Base-by-base conservation (phyloP, 2,329 filamentous ascomycete species). In the Zalaria obscura region DNA sequence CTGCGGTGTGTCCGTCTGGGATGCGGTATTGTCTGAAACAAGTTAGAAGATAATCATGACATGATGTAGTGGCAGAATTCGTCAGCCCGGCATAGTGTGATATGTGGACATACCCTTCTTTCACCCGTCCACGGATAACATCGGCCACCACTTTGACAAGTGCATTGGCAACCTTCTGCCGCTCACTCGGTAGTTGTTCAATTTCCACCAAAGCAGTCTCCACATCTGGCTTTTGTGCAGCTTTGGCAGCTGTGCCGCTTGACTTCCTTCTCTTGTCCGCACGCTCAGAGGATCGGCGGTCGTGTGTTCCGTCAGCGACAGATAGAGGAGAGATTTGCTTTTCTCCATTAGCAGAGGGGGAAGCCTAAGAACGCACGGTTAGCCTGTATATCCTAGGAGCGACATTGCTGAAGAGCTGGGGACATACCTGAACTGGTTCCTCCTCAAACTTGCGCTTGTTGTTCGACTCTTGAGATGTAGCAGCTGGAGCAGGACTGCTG, bases 141-240 rank as follows among this genome's bases (percentile, higher is more conserved):
- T 77, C 70, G 35, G 68, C 62, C 35, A 95, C 75, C 10, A 78
- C 74, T 50, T 82, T 86, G 50, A 76, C 70, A 27, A 96, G 62
- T 25, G 77, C 76, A 49, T 76, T 78, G 5, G 83, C 86, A 10
- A 78, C 73, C 28, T 74, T 76, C 53, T 77, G 78, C 47, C 88
- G 80, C 31, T 76, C 69, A 18, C 77, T 74, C 1, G 86, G 70
- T 29, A 79, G 64, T 18, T 72, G 62, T 31, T 67, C 62, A 38
- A 70, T 58, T 38, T 55, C 50, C 26, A 61, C 52, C 26, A 60
- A 37, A 5, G 55, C 56, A 5, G 56, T 60, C 5, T 55, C 50
- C 3, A 50, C 50, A 48, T 58, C 56, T 27, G 45, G 39, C 27
- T 47, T 49, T 18, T 42, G 40, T 4, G 44, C 32, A 18, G 44